phyloP scores from a whole-genome alignment of 2,329 filamentous ascomycete genomes.

The Penicillium nordicum region DNA sequence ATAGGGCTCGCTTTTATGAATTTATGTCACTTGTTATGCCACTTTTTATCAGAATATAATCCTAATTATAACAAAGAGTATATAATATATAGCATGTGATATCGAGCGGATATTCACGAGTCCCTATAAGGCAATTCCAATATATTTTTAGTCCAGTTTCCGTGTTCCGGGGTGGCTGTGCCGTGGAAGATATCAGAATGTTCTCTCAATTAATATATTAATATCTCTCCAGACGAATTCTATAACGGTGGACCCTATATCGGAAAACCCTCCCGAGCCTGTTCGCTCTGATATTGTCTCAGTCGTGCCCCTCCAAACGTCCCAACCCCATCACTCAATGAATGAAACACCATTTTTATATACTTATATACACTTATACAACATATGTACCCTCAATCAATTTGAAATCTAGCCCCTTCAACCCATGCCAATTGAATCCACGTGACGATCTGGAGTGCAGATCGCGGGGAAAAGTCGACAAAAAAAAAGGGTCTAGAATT shows the following conservation, averaged over 20 bases:
- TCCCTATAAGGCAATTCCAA: background rate
- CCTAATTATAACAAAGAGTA: no score
- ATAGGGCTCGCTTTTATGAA: no score
- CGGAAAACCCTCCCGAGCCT: slow-evolving; percentile 2
- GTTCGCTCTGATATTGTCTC: background rate
- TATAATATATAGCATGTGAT: background rate
- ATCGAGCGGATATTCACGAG: background rate
- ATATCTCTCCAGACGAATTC: background rate
- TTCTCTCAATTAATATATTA: background rate
- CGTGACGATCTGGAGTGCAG: slow-evolving; percentile 21
- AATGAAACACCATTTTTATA: background rate
- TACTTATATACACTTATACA: background rate
- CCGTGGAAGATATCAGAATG: background rate
- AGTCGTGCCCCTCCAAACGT: background rate
- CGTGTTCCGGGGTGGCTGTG: background rate
- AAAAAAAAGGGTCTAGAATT: slow-evolving; percentile 8
- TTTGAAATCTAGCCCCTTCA: background rate
- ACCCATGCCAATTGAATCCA: slow-evolving; percentile 6
- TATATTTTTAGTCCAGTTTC: background rate
- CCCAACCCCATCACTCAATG: background rate
- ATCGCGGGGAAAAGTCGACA: slow-evolving; percentile 16
- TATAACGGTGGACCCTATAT: background rate
- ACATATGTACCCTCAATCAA: background rate
- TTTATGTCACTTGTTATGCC: no score
- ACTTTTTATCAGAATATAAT: no score